These are phyloP conservation scores for Exophiala sp. DNA, from an alignment of 2,329 filamentous ascomycete genomes.

Conservation along the genomic window DNA sequence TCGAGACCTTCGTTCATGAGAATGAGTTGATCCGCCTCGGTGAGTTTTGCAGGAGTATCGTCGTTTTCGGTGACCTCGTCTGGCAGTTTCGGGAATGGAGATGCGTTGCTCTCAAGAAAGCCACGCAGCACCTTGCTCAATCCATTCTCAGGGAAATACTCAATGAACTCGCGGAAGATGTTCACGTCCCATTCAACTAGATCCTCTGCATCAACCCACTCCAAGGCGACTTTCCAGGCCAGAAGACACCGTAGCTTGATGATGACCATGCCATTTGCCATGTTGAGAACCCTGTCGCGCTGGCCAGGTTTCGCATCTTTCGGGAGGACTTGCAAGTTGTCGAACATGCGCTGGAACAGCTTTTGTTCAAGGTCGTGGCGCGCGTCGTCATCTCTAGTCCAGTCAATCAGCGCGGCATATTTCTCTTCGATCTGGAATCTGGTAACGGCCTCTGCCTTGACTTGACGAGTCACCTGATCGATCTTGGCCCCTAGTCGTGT, in stretches of 20 bases:
- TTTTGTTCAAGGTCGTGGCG: slow-evolving; percentile 86
- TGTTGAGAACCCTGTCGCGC: slow-evolving; percentile 63
- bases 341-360: slow-evolving; percentile 71
- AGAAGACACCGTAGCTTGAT: slow-evolving; percentile 85
- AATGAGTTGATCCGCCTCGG: slow-evolving; percentile 70
- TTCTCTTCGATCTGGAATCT: slow-evolving; percentile 71
- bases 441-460: slow-evolving; percentile 75
- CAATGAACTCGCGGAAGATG: slow-evolving; percentile 72
- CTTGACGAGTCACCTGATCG: slow-evolving; percentile 75
- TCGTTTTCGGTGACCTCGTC: slow-evolving; percentile 40
- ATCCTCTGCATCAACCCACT: slow-evolving; percentile 76
- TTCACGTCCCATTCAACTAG: slow-evolving; percentile 71
- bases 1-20: slow-evolving; percentile 72
- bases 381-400: slow-evolving; percentile 79
- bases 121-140: slow-evolving; percentile 74
- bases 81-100: slow-evolving; percentile 60
- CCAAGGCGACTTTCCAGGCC: slow-evolving; percentile 84
- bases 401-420: slow-evolving; percentile 80
- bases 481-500: slow-evolving; percentile 81
- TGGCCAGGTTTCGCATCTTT: slow-evolving; percentile 63
- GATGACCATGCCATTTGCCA: slow-evolving; percentile 89
- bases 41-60: slow-evolving; percentile 52
- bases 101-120: slow-evolving; percentile 75
- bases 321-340: slow-evolving; percentile 65
- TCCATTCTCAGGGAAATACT: slow-evolving; percentile 77